phyloP scores from a whole-genome alignment of 345 rosid genomes.

The Toxicodendron radicans region DNA sequence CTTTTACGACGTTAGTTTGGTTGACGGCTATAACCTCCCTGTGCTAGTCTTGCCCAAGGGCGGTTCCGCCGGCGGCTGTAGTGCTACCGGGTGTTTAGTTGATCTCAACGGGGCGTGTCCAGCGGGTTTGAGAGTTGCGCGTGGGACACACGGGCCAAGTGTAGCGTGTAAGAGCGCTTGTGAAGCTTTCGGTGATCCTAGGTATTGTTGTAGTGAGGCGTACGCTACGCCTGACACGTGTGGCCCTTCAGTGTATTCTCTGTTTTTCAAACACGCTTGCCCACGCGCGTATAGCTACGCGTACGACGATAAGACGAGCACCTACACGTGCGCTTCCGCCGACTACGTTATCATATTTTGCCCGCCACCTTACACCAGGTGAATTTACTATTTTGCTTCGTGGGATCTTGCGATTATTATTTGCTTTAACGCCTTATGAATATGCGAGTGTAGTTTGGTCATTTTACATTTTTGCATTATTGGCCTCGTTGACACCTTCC shows the following conservation, averaged over 20 bases:
- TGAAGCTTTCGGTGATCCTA: slow-evolving; percentile 73
- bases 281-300: slow-evolving; percentile 94
- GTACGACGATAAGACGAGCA: slow-evolving; percentile 86
- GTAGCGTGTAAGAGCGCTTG: slow-evolving; percentile 91
- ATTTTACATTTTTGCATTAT: slow-evolving; percentile 2
- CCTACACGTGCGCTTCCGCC: slow-evolving; percentile 73
- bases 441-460: not conserved
- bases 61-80: slow-evolving; percentile 53
- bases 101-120: slow-evolving; percentile 88
- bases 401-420: not conserved
- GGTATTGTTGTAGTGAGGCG: slow-evolving; percentile 74
- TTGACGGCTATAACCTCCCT: slow-evolving; percentile 72
- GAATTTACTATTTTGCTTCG: slow-evolving; percentile 9
- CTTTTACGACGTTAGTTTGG: slow-evolving; percentile 79
- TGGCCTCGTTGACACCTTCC: slow-evolving; percentile 17
- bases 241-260: slow-evolving; percentile 58
- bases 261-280: slow-evolving; percentile 76
- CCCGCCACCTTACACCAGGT: slow-evolving; percentile 91
- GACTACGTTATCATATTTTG: slow-evolving; percentile 75
- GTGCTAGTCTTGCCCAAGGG: slow-evolving; percentile 59
- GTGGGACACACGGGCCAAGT: slow-evolving; percentile 21
- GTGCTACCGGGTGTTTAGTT: slow-evolving; percentile 83
- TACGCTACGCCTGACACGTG: slow-evolving; percentile 83
- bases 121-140: slow-evolving; percentile 46
- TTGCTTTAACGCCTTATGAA: too few relatives aligned